These are phyloP conservation scores for Goffeauzyma gilvescens DNA, from an alignment of 768 basidiomycete species.

Conservation along the genomic window DNA sequence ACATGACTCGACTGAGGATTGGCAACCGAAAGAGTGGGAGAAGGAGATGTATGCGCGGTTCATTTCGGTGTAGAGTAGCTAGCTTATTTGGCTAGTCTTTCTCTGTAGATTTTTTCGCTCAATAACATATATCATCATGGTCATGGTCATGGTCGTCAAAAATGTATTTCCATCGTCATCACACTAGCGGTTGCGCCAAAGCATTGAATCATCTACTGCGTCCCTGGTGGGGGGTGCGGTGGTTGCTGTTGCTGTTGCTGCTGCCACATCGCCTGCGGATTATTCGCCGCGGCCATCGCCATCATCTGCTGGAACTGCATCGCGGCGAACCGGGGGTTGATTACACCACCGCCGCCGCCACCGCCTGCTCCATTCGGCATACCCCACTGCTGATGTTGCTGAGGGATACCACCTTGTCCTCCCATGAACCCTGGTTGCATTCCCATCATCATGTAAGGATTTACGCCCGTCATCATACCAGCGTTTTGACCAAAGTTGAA, in stretches of 20 bases:
- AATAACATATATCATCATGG: too few species aligned
- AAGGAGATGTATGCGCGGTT: conserved; percentile 46
- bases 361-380: too few species aligned
- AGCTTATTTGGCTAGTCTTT: too few species aligned
- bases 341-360: too few species aligned
- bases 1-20: conserved; percentile 16
- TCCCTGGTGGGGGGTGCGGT: neutral
- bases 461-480: neutral
- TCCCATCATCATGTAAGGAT: conserved; percentile 1
- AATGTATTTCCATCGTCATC: too few species aligned
- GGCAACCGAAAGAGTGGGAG: conserved; percentile 58
- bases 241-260: conserved; percentile 1
- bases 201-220: too few species aligned
- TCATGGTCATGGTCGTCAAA: too few species aligned
- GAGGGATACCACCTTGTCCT: neutral
- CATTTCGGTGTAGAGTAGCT: conserved; percentile 3
- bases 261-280: conserved; percentile 5
- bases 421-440: conserved; percentile 3
- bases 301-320: neutral
- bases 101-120: too few species aligned
- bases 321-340: neutral
- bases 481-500: neutral
- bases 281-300: neutral
- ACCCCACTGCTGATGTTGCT: neutral
- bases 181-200: too few species aligned